Percentiles rank a stretch among this genome's conserved stretches.
These are phyloP conservation scores for Ceratocystis lukuohia DNA, from an alignment of 2,329 filamentous ascomycete species.

Conservation along the genomic window DNA sequence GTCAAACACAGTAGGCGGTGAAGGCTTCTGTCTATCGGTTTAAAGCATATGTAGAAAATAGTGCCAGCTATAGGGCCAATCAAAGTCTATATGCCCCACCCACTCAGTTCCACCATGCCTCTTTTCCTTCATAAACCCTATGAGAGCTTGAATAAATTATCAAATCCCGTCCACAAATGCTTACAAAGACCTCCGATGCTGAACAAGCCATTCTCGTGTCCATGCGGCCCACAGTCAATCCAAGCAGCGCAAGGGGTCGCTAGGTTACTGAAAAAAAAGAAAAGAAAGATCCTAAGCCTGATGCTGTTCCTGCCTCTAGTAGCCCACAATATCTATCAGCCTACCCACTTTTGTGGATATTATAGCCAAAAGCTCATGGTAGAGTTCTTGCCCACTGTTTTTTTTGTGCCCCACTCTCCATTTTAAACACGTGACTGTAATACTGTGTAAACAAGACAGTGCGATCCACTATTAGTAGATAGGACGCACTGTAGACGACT, in stretches of 20 bases:
- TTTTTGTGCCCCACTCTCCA: neutral
- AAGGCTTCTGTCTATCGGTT: too few relatives aligned
- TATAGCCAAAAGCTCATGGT: neutral
- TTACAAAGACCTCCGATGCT: too few relatives aligned
- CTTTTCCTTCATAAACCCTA: too few relatives aligned
- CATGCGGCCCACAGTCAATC: neutral
- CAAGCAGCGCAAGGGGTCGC: neutral
- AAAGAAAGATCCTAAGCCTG: neutral
- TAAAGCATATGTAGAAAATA: too few relatives aligned
- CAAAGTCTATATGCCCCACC: too few relatives aligned
- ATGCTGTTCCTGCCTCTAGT: neutral
- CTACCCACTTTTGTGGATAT: neutral
- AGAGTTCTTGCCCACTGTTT: neutral
- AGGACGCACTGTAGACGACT: conserved; percentile 4
- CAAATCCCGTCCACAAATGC: too few relatives aligned
- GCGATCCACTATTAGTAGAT: neutral
- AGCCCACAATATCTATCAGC: neutral
- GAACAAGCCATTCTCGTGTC: too few relatives aligned
- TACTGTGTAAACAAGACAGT: conserved; percentile 14
- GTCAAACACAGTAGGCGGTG: too few relatives aligned
- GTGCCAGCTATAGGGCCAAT: too few relatives aligned
- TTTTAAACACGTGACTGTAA: neutral
- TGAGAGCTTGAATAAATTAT: too few relatives aligned
- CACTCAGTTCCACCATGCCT: too few relatives aligned
- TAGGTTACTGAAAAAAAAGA: neutral